phyloP scores from a whole-genome alignment of 1,284 basidiomycete genomes.

The Ganoderma meredithae region DNA sequence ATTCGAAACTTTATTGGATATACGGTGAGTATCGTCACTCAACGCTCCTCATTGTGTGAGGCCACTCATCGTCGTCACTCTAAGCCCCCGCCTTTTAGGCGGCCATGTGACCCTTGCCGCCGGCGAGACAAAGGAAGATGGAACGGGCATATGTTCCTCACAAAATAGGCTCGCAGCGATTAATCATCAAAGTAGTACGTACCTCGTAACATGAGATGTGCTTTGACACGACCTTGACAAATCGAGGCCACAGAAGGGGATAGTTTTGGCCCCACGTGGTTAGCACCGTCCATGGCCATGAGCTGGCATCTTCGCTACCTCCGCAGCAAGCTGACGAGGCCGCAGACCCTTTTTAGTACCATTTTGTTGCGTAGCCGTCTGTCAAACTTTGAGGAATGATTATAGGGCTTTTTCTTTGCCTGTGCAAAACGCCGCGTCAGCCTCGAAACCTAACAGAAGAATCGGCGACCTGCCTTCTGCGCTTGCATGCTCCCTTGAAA shows the following conservation, averaged over 20 bases:
- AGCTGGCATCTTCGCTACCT: not conserved
- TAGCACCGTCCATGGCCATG: not conserved
- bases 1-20: not conserved
- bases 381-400: not conserved
- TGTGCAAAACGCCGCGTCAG: not conserved
- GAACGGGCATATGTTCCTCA: not conserved
- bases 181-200: not conserved
- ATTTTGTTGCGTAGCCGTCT: not conserved
- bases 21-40: not conserved
- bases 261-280: not conserved
- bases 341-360: not conserved
- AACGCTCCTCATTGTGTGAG: constrained; percentile 2
- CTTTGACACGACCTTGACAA: not conserved
- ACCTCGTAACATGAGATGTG: not conserved
- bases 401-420: not conserved
- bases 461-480: not conserved
- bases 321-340: not conserved
- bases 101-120: not conserved
- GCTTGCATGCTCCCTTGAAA: not conserved
- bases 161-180: not conserved
- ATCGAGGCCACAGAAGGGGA: not conserved
- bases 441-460: not conserved
- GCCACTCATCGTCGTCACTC: not conserved
- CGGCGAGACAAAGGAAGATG: not conserved
- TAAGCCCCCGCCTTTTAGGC: not conserved